phyloP scores from a whole-genome alignment of 202 grass and related monocot species.

The Musa balbisiana region DNA sequence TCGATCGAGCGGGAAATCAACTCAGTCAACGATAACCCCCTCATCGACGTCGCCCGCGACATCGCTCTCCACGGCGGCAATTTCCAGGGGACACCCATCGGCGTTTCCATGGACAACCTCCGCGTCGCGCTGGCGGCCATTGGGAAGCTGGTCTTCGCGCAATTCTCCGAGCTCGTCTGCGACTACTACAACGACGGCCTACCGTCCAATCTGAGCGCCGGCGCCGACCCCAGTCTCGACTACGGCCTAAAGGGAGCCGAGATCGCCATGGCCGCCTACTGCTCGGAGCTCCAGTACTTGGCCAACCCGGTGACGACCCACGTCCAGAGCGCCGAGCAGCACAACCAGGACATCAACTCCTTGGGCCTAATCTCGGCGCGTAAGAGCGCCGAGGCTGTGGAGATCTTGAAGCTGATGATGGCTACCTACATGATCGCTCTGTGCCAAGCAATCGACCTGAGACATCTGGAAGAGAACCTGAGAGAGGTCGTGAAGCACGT shows the following conservation, averaged over 20 bases:
- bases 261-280: background rate
- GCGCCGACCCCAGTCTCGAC: background rate
- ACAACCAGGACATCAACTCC: background rate
- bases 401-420: background rate
- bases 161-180: background rate
- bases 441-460: conserved; percentile 1
- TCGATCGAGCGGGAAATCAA: background rate
- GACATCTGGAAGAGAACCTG: background rate
- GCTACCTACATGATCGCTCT: background rate
- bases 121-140: background rate
- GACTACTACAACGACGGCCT: conserved; percentile 1
- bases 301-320: background rate
- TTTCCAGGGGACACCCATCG: background rate
- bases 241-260: background rate
- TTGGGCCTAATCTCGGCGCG: background rate
- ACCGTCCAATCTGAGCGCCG: background rate
- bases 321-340: too few species aligned
- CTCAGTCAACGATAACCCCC: background rate
- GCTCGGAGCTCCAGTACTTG: background rate
- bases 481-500: background rate
- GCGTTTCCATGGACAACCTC: conserved; percentile 3
- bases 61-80: background rate
- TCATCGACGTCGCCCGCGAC: conserved; percentile 1
- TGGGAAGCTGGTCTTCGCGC: background rate
- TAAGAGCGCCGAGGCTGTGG: background rate